A percentile compares a stretch with the other conserved stretches of the same genome.
Conservation (phyloP, 2,329 filamentous ascomycete species). For the Chalara sp. region DNA sequence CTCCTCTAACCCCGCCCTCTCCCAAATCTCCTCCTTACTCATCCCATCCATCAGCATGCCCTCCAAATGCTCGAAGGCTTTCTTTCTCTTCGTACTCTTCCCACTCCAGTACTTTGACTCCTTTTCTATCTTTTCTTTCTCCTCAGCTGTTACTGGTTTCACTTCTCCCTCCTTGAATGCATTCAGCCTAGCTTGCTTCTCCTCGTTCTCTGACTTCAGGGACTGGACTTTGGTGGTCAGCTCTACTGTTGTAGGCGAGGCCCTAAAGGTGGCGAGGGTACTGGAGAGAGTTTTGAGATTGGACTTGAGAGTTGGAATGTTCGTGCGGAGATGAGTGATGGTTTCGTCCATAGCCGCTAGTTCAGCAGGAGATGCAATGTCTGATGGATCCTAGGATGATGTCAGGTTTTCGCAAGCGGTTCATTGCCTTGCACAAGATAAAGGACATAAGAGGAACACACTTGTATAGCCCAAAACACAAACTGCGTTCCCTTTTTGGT, state of each 20-base stretch:
- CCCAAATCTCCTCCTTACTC: constrained; percentile 40
- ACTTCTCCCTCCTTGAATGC: constrained; percentile 30
- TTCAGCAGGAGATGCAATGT: constrained; percentile 40
- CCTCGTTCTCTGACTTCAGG: constrained; percentile 37
- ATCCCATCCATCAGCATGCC: constrained; percentile 40
- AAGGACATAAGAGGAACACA: constrained; percentile 5
- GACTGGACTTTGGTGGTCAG: constrained; percentile 36
- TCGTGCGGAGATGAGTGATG: constrained; percentile 37
- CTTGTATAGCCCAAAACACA: constrained; percentile 28
- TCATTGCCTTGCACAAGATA: background rate
- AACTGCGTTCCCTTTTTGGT: constrained; percentile 23
- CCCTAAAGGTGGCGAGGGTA: constrained; percentile 31
- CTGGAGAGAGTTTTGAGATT: constrained; percentile 39
- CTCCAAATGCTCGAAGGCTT: constrained; percentile 21
- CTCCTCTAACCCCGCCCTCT: background rate
- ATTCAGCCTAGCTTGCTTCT: constrained; percentile 33
- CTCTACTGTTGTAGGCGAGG: constrained; percentile 42
- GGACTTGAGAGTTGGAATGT: constrained; percentile 41
- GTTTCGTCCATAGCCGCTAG: constrained; percentile 42
- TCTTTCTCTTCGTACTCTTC: constrained; percentile 23
- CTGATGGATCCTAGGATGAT: constrained; percentile 26
- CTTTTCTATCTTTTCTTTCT: constrained; percentile 37
- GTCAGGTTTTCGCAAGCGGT: too few relatives aligned
- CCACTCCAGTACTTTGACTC: constrained; percentile 39
- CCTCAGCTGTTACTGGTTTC: constrained; percentile 38